A percentile compares a stretch with the other conserved stretches of the same genome.
These are phyloP conservation scores for Zopfia rhizophila DNA, from an alignment of 2,329 filamentous ascomycete genomes.

Conservation along the genomic window DNA sequence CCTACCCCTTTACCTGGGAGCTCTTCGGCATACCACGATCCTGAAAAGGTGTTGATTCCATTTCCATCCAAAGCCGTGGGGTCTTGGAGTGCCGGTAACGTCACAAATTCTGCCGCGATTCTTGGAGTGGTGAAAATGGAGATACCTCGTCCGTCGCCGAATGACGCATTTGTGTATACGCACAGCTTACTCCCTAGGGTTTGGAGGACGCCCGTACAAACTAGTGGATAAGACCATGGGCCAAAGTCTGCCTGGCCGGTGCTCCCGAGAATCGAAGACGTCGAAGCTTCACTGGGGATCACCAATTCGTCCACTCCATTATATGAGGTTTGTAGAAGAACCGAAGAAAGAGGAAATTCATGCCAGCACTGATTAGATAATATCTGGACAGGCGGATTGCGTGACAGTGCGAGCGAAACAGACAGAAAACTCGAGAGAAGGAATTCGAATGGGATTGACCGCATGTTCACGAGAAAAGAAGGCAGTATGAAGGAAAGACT, in stretches of 20 bases:
- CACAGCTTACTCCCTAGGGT: slow-evolving; percentile 40
- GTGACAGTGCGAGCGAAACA: slow-evolving; percentile 1
- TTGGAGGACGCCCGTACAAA: slow-evolving; percentile 36
- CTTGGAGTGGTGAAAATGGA: slow-evolving; percentile 47
- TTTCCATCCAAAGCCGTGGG: slow-evolving; percentile 14
- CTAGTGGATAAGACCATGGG: slow-evolving; percentile 39
- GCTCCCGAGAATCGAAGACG: not conserved
- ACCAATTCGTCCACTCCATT: slow-evolving; percentile 21
- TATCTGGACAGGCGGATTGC: not conserved
- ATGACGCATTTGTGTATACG: slow-evolving; percentile 41
- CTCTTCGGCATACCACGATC: slow-evolving; percentile 30
- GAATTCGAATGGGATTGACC: not conserved
- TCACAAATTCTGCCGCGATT: slow-evolving; percentile 33
- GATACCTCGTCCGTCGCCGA: slow-evolving; percentile 42
- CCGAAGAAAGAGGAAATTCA: slow-evolving; percentile 26
- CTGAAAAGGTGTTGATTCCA: slow-evolving; percentile 31
- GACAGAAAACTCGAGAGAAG: not conserved
- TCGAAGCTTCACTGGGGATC: not conserved
- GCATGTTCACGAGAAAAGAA: not conserved
- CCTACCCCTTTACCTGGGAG: slow-evolving; percentile 45
- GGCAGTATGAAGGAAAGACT: not conserved
- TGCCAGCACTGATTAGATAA: slow-evolving; percentile 39
- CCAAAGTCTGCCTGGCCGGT: slow-evolving; percentile 4
- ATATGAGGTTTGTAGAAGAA: slow-evolving; percentile 24
- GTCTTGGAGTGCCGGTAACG: slow-evolving; percentile 36